phyloP scores from a whole-genome alignment of 2,329 filamentous ascomycete species.

The Sporothrix protearum region DNA sequence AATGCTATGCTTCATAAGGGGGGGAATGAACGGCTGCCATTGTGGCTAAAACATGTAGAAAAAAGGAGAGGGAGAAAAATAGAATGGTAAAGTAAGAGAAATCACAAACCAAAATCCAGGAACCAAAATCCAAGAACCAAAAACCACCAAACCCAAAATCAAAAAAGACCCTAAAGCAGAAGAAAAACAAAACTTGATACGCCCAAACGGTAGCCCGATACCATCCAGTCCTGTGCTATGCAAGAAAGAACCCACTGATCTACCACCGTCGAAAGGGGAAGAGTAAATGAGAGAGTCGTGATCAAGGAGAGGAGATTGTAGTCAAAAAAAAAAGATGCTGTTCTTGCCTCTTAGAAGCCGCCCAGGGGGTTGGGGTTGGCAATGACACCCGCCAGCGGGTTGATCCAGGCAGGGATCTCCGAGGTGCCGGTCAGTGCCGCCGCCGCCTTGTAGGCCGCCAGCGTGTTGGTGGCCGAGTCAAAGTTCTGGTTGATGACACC shows the following conservation, averaged over 20 bases:
- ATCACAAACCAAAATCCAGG: neutral
- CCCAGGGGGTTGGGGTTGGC: constrained; percentile 42
- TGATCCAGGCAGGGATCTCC: constrained; percentile 35
- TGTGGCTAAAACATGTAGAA: neutral
- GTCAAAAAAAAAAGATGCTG: neutral
- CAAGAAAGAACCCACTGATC: neutral
- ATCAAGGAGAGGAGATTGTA: neutral
- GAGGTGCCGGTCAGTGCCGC: constrained; percentile 37
- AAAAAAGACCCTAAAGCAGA: neutral
- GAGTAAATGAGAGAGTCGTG: neutral
- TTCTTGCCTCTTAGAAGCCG: constrained; percentile 35
- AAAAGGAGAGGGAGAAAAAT: neutral
- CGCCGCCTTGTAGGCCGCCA: constrained; percentile 38
- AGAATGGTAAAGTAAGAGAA: neutral
- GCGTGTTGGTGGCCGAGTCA: constrained; percentile 38
- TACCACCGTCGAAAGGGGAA: neutral
- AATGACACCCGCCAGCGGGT: constrained; percentile 38
- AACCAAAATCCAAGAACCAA: too few relatives aligned
- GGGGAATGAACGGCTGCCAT: neutral
- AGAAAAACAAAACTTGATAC: neutral
- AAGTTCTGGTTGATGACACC: constrained; percentile 50
- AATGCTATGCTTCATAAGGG: neutral
- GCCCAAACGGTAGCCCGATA: neutral
- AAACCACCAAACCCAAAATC: too few relatives aligned
- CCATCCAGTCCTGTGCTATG: constrained; percentile 11